Conservation (phyloP, 73 alveolate genomes). For the Durusdinium trenchii region DNA sequence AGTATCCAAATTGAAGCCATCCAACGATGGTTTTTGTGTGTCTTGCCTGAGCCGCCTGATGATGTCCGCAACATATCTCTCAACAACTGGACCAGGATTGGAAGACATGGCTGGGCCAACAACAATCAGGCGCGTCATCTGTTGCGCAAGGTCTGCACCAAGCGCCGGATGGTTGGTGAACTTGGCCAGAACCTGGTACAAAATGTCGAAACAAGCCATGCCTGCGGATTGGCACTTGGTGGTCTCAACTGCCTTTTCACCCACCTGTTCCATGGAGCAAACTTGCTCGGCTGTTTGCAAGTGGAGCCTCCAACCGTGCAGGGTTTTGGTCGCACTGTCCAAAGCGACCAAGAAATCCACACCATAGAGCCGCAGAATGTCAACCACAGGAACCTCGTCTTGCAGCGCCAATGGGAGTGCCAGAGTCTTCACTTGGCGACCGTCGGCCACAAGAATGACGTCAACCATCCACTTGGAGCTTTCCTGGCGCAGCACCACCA, state of each 20-base stretch:
- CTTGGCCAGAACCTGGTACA: slow-evolving; percentile 16
- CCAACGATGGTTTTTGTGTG: slow-evolving; percentile 34
- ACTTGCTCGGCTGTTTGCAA: slow-evolving; percentile 39
- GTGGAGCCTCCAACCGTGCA: slow-evolving; percentile 8
- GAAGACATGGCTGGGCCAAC: not conserved
- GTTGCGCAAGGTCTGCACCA: not conserved
- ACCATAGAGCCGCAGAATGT: slow-evolving; percentile 20
- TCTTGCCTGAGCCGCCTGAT: not conserved
- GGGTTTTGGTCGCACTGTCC: not conserved
- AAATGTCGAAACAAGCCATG: not conserved
- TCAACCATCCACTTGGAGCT: not conserved
- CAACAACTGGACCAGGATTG: not conserved
- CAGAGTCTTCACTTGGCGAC: slow-evolving; percentile 10
- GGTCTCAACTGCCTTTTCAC: not conserved
- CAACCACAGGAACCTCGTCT: not conserved
- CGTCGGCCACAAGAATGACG: slow-evolving; percentile 1
- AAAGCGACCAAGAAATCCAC: slow-evolving; percentile 24
- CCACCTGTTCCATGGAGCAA: slow-evolving; percentile 22
- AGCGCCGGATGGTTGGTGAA: slow-evolving; percentile 36
- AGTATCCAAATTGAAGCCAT: not conserved
- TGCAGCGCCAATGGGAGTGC: not conserved
- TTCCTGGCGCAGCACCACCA: not conserved
- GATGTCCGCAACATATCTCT: not conserved
- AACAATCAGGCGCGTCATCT: not conserved
- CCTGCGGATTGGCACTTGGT: not conserved